phyloP scores from a whole-genome alignment of 2,329 filamentous ascomycete species.

The Alternaria metachromatica region DNA sequence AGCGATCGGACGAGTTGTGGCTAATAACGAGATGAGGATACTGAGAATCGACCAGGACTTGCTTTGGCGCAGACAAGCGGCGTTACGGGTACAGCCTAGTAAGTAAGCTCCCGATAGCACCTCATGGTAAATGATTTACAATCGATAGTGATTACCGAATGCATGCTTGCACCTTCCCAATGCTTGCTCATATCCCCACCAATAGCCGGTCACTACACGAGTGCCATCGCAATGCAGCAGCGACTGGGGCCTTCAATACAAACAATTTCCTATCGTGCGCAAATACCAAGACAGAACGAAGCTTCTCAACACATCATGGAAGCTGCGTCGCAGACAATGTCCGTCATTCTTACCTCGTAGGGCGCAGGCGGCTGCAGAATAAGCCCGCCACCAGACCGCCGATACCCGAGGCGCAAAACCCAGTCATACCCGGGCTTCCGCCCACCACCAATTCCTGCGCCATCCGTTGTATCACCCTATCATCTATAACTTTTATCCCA shows the following conservation, averaged over 20 bases:
- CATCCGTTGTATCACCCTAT: constrained; percentile 35
- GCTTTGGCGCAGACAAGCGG: too few relatives aligned
- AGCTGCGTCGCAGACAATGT: not conserved
- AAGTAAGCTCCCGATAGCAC: not conserved
- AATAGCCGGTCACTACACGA: not conserved
- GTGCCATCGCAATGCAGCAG: not conserved
- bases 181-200: not conserved
- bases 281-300: not conserved
- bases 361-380: not conserved
- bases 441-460: constrained; percentile 28
- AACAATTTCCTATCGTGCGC: not conserved
- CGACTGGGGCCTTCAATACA: not conserved
- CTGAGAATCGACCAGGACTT: too few relatives aligned
- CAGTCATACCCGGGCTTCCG: constrained; percentile 21
- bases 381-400: constrained; percentile 1
- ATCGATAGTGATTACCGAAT: not conserved
- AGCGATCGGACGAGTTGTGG: too few relatives aligned
- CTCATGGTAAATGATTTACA: not conserved
- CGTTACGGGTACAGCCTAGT: not conserved
- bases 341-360: not conserved
- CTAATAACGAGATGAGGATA: too few relatives aligned
- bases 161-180: not conserved
- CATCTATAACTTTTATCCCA: constrained; percentile 12
- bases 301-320: not conserved
- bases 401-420: constrained; percentile 30